Evolutionary conservation across 73 alveolate species (phyloP).

Genomic region (Paramecium sonneborni): DNA sequence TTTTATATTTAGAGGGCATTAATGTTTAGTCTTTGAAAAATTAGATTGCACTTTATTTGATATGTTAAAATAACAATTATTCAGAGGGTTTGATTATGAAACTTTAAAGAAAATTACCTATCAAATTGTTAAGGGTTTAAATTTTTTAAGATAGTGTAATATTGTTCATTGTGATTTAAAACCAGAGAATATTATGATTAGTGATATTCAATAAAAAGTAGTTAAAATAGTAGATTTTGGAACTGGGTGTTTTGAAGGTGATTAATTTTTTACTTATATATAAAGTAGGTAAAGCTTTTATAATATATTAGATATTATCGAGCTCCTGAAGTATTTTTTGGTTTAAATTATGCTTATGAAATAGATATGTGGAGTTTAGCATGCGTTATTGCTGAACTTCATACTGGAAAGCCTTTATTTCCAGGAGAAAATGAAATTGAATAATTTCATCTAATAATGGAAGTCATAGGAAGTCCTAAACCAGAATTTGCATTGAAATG

Average conservation of each 20-base stretch:
- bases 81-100: slow-evolving; percentile 78
- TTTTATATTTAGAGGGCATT: slow-evolving; percentile 75
- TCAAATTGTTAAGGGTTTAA: slow-evolving; percentile 73
- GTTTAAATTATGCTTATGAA: slow-evolving; percentile 88
- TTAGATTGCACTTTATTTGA: slow-evolving; percentile 80
- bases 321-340: slow-evolving; percentile 97
- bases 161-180: slow-evolving; percentile 88
- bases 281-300: slow-evolving; percentile 68
- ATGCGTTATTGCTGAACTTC: slow-evolving; percentile 91
- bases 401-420: slow-evolving; percentile 86
- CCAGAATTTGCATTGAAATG: slow-evolving; percentile 70
- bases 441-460: slow-evolving; percentile 83
- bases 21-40: slow-evolving; percentile 82
- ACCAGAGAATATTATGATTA: slow-evolving; percentile 85
- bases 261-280: slow-evolving; percentile 84
- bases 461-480: slow-evolving; percentile 83
- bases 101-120: slow-evolving; percentile 73
- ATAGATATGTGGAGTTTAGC: slow-evolving; percentile 98
- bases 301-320: slow-evolving; percentile 81
- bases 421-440: slow-evolving; percentile 93
- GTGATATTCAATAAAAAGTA: slow-evolving; percentile 70
- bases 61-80: slow-evolving; percentile 74
- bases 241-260: slow-evolving; percentile 80
- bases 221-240: slow-evolving; percentile 89
- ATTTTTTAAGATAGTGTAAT: slow-evolving; percentile 59